Evolutionary conservation across 495 filamentous ascomycete species (phyloP).

Genomic region (Aspergillus incahuasiensis): DNA sequence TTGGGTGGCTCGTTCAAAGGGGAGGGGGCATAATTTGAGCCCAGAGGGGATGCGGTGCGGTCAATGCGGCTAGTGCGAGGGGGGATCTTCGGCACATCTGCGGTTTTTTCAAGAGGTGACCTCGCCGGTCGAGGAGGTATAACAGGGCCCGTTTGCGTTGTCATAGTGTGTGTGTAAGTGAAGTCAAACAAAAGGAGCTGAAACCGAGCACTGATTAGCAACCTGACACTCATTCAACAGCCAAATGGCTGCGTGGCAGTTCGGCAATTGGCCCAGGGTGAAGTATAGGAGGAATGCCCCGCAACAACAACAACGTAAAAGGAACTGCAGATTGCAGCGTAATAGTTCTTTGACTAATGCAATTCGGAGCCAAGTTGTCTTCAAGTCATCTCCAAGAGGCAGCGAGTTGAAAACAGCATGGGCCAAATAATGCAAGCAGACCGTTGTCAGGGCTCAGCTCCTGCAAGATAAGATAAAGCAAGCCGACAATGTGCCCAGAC

Average conservation of each 20-base stretch:
- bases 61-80: slow-evolving; percentile 70
- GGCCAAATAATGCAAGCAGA: neutral
- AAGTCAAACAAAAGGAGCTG: slow-evolving; percentile 2
- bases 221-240: neutral
- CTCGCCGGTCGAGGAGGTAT: slow-evolving; percentile 50
- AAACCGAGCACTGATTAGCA: neutral
- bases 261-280: neutral
- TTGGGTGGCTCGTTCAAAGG: slow-evolving; percentile 69
- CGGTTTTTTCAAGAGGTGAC: slow-evolving; percentile 41
- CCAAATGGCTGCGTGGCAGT: neutral
- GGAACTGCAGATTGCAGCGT: too few relatives aligned
- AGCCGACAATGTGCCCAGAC: slow-evolving; percentile 8
- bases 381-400: neutral
- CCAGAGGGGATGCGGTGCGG: slow-evolving; percentile 72
- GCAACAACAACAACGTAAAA: neutral
- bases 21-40: slow-evolving; percentile 75
- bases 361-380: neutral
- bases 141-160: slow-evolving; percentile 40
- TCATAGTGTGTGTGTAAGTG: slow-evolving; percentile 30
- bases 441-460: neutral
- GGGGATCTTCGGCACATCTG: slow-evolving; percentile 51
- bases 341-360: neutral
- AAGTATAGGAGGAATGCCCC: neutral
- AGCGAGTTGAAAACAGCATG: neutral
- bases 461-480: slow-evolving; percentile 7